Base-by-base conservation (phyloP, 1,284 basidiomycete species). In the Irpex lacteus region DNA sequence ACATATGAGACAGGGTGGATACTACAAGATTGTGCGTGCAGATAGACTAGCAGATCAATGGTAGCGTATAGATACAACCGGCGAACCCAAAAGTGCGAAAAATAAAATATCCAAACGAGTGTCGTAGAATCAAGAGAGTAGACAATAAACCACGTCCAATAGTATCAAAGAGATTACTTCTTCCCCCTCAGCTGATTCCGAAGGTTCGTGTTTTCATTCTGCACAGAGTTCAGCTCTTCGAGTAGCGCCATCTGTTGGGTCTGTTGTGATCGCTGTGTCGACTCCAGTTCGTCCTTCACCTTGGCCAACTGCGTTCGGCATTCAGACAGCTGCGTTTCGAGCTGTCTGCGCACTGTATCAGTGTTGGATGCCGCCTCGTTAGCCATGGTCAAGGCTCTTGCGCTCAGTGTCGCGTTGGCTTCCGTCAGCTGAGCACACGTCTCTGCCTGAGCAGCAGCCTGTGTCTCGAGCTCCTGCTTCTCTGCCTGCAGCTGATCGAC, bases 151-250 rank as follows among this genome's bases (percentile, higher is more conserved):
- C 21, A 60, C 34, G 11, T 2, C n/a, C 60, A 56, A 55, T 18
- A 62, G 58, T 32, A 47, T 21, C 37, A 44, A 15, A 49, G 32
- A 34, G 13, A 59, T 66, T 68, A 82, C 75, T 79, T 81, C 77
- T 85, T 89, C 65, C 80, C 73, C 50, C 85, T 82, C 68, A 94
- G 69, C 74, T 93, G 92, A 49, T 86, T 84, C 58, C 89, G 83
- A 67, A 94, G 71, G 52, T 75, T 85, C 47, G 78, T 81, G 71
- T 94, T 94, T 77, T 92, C 90, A 62, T 84, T 89, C 75, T 94
- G 91, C 77, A 89, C 82, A 60, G 82, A 80, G 73, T 92, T 93
- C 69, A 94, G 78, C 77, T 94, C 91, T 70, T 94, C 91, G 62
- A 94, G 78, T 59, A 94, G 72, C 19, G 87, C 86, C 63, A 90